phyloP scores from a whole-genome alignment of 306 rosid species.

The Amphicarpaea edgeworthii region DNA sequence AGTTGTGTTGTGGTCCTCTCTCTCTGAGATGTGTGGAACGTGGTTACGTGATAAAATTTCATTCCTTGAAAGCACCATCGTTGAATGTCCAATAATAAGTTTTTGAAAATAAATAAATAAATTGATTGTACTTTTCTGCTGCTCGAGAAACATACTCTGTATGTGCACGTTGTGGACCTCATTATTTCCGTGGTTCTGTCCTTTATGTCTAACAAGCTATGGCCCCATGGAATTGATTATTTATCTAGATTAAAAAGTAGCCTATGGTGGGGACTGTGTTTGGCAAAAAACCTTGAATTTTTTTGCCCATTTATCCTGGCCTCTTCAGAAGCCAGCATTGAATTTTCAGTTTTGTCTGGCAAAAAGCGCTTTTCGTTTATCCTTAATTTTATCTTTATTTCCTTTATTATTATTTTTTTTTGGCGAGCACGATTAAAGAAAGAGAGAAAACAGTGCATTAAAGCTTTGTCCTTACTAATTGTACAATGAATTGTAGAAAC shows the following conservation, averaged over 20 bases:
- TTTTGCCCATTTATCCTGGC: conserved; percentile 20
- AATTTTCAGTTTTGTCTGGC: conserved; percentile 31
- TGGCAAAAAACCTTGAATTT: conserved; percentile 10
- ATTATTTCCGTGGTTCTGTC: conserved; percentile 40
- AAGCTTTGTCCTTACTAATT: not conserved
- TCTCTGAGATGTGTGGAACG: not conserved
- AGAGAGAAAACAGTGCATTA: not conserved
- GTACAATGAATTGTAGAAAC: not conserved
- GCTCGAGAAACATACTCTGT: conserved; percentile 25
- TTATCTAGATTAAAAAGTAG: conserved; percentile 39
- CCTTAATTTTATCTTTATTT: not conserved
- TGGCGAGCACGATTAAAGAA: not conserved
- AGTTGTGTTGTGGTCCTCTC: conserved; percentile 47
- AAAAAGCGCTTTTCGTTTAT: not conserved
- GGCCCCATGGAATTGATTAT: conserved; percentile 49
- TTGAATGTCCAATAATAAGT: conserved; percentile 38
- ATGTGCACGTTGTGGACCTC: conserved; percentile 54
- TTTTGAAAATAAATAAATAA: not conserved
- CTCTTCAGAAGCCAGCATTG: conserved; percentile 15
- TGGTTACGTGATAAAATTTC: conserved; percentile 48
- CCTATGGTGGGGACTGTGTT: conserved; percentile 39
- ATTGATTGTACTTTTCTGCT: conserved; percentile 31
- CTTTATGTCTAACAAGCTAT: conserved; percentile 41
- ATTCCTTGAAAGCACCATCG: conserved; percentile 47
- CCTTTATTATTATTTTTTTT: not conserved